Evolutionary conservation across 176 grass and related monocot species (phyloP).

Genomic region (Dactylis glomerata): DNA sequence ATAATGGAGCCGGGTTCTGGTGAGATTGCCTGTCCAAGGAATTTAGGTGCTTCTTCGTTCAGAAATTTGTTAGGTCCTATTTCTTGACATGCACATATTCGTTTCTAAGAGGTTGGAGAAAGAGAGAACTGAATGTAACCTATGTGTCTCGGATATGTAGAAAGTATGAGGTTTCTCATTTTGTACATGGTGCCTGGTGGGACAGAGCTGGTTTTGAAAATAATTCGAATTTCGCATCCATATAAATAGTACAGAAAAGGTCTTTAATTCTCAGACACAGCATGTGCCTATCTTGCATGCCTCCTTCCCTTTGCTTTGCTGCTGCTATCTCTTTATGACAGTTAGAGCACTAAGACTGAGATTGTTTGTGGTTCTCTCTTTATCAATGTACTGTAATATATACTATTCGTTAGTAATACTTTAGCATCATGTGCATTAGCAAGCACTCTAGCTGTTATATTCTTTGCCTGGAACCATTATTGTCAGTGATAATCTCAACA

Average conservation of each 20-base stretch:
- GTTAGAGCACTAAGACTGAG: neutral
- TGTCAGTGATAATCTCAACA: neutral
- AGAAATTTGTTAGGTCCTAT: constrained; percentile 24
- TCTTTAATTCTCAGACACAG: constrained; percentile 1
- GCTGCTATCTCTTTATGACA: constrained; percentile 33
- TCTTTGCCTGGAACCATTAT: constrained; percentile 35
- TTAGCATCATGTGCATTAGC: constrained; percentile 34
- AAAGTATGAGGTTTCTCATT: neutral
- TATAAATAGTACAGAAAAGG: constrained; percentile 24
- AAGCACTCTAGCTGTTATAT: constrained; percentile 14
- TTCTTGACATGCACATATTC: constrained; percentile 47
- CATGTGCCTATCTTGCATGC: constrained; percentile 44
- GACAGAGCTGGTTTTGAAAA: neutral
- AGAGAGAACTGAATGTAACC: constrained; percentile 16
- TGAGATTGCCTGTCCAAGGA: constrained; percentile 29
- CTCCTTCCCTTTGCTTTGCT: constrained; percentile 36
- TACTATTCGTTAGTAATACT: neutral
- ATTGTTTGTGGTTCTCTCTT: constrained; percentile 9
- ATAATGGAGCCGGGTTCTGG: constrained; percentile 32
- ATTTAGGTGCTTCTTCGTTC: constrained; percentile 31
- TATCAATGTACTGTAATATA: constrained; percentile 1
- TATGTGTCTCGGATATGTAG: neutral
- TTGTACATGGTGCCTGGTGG: neutral
- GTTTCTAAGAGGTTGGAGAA: constrained; percentile 8
- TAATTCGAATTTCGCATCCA: neutral